Conservation (phyloP, 2,329 filamentous ascomycete genomes). For the Colletotrichum karsti region DNA sequence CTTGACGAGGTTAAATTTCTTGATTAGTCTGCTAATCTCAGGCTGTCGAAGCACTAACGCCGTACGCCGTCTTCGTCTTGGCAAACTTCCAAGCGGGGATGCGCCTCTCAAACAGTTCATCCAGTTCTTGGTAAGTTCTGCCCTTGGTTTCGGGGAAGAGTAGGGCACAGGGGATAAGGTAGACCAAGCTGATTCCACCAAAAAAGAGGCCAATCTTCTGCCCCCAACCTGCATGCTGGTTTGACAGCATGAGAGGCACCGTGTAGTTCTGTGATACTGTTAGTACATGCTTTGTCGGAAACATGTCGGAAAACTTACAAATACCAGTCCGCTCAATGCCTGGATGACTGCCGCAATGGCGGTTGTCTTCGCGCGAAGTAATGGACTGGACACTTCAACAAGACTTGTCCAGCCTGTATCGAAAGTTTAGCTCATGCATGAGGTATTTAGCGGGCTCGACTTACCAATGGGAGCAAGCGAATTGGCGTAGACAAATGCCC, state of each 20-base stretch:
- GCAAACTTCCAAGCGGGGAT: slow-evolving; percentile 32
- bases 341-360: neutral
- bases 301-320: too few species aligned
- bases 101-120: slow-evolving; percentile 31
- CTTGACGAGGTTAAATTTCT: too few species aligned
- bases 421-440: neutral
- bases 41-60: too few species aligned
- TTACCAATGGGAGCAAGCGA: neutral
- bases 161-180: neutral
- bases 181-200: neutral
- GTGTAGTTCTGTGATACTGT: neutral
- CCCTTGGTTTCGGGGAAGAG: neutral
- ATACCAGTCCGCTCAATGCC: neutral
- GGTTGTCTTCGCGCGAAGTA: neutral
- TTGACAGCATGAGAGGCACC: neutral
- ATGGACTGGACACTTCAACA: neutral
- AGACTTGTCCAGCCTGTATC: neutral
- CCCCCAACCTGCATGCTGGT: neutral
- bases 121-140: slow-evolving; percentile 31
- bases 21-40: too few species aligned
- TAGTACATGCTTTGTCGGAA: too few species aligned
- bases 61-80: neutral
- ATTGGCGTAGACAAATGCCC: neutral
- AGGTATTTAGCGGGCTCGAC: too few species aligned
- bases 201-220: neutral